phyloP scores from a whole-genome alignment of 2,329 filamentous ascomycete genomes.

The Xylaria multiplex region DNA sequence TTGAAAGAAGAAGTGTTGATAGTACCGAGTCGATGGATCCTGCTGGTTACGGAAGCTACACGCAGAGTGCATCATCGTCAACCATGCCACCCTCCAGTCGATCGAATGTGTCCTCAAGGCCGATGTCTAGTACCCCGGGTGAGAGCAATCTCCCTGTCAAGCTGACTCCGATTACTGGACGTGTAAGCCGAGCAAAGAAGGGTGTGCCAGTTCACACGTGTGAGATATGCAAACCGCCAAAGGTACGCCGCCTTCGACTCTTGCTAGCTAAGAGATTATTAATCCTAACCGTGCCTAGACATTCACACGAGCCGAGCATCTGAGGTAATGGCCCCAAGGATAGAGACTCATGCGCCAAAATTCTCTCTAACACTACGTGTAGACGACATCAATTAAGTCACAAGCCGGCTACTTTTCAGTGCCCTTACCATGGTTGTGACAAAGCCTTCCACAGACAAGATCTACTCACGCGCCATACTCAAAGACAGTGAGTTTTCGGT shows the following conservation, averaged over 20 bases:
- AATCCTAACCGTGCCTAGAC: constrained; percentile 55
- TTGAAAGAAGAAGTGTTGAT: constrained; percentile 56
- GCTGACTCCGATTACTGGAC: constrained; percentile 65
- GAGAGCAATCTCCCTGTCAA: constrained; percentile 57
- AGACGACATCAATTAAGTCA: constrained; percentile 72
- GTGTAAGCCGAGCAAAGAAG: constrained; percentile 68
- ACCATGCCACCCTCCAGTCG: constrained; percentile 44
- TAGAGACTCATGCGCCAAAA: not conserved
- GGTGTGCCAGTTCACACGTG: constrained; percentile 67
- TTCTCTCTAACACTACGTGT: constrained; percentile 43
- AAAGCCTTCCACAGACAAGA: constrained; percentile 68
- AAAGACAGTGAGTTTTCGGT: constrained; percentile 57
- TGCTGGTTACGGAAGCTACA: constrained; percentile 48
- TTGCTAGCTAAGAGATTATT: constrained; percentile 9
- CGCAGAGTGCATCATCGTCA: constrained; percentile 51
- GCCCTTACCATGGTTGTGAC: constrained; percentile 64
- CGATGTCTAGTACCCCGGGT: constrained; percentile 50
- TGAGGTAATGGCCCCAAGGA: constrained; percentile 58
- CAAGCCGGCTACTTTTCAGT: constrained; percentile 62
- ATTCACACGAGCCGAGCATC: constrained; percentile 70
- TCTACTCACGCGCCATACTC: constrained; percentile 66
- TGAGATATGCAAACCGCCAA: constrained; percentile 61
- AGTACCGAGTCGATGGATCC: constrained; percentile 63
- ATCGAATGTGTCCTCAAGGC: constrained; percentile 53
- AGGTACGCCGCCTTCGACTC: constrained; percentile 52